These are phyloP conservation scores for Papiliotrema laurentii DNA, from an alignment of 1,284 basidiomycete species.

Conservation along the genomic window DNA sequence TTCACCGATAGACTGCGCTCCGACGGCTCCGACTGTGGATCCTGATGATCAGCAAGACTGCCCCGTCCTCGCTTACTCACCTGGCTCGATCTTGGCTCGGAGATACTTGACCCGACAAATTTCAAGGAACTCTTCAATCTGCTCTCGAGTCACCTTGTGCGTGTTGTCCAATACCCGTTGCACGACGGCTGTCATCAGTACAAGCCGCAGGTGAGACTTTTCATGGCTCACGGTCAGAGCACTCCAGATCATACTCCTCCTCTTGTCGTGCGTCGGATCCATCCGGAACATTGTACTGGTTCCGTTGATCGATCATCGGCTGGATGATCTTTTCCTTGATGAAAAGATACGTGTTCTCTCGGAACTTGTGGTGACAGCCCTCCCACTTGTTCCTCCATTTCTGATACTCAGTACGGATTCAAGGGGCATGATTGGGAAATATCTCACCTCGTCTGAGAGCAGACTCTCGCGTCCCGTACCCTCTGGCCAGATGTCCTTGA, in stretches of 20 bases:
- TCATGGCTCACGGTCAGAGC: neutral
- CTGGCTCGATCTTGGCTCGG: slow-evolving; percentile 91
- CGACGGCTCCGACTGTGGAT: slow-evolving; percentile 96
- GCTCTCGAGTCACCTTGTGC: slow-evolving; percentile 79
- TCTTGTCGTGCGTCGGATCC: slow-evolving; percentile 62
- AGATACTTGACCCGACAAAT: slow-evolving; percentile 88
- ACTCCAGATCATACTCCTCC: slow-evolving; percentile 49
- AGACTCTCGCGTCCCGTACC: neutral
- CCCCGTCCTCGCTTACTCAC: slow-evolving; percentile 44
- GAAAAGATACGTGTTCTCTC: slow-evolving; percentile 71
- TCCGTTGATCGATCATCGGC: slow-evolving; percentile 65
- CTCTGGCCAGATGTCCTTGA: slow-evolving; percentile 54
- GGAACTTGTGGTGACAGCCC: slow-evolving; percentile 67
- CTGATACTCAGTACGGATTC: no score
- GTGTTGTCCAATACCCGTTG: slow-evolving; percentile 79
- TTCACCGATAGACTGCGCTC: slow-evolving; percentile 98
- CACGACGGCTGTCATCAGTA: slow-evolving; percentile 34
- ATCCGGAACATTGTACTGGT: slow-evolving; percentile 62
- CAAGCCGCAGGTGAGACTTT: neutral
- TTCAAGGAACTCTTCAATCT: slow-evolving; percentile 74
- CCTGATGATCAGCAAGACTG: slow-evolving; percentile 52
- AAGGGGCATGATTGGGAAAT: no score
- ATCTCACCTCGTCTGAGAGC: no score
- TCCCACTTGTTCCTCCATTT: slow-evolving; percentile 37
- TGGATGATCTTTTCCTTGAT: slow-evolving; percentile 65